Conservation (phyloP, 306 rosid genomes). For the Malus sylvestris region DNA sequence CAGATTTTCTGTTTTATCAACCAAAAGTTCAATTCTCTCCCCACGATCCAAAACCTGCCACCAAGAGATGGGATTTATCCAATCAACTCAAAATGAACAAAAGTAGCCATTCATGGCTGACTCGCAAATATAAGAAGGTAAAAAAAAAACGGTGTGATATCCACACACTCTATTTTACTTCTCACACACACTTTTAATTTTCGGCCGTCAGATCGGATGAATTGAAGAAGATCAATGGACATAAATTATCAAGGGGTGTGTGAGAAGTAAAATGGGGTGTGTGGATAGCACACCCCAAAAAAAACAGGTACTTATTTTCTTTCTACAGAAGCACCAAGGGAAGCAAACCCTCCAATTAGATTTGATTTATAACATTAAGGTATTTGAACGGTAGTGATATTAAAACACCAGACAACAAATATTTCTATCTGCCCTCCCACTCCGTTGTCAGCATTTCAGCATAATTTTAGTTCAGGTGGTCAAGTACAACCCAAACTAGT, state of each 20-base stretch:
- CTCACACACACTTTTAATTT: no score
- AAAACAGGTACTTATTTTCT: background rate
- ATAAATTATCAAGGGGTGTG: no score
- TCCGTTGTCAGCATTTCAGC: background rate
- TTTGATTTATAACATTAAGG: background rate
- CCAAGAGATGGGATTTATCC: background rate
- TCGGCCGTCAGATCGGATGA: no score
- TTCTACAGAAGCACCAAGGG: background rate
- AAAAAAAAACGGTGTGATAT: no score
- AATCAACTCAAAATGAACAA: background rate
- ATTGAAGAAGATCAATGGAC: no score
- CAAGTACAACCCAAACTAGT: background rate
- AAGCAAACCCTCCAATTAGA: background rate
- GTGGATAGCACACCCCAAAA: no score
- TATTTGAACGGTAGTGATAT: background rate
- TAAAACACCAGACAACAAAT: background rate
- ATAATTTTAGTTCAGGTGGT: background rate
- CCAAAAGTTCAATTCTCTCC: slow-evolving; percentile 90
- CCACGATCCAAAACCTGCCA: slow-evolving; percentile 98
- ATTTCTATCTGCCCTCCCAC: background rate
- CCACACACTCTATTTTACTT: no score
- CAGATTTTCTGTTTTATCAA: slow-evolving; percentile 87
- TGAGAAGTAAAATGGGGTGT: no score
- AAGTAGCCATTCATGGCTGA: background rate
- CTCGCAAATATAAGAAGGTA: background rate